These are phyloP conservation scores for Quercus parvula DNA, from an alignment of 306 rosid species.

Conservation along the genomic window DNA sequence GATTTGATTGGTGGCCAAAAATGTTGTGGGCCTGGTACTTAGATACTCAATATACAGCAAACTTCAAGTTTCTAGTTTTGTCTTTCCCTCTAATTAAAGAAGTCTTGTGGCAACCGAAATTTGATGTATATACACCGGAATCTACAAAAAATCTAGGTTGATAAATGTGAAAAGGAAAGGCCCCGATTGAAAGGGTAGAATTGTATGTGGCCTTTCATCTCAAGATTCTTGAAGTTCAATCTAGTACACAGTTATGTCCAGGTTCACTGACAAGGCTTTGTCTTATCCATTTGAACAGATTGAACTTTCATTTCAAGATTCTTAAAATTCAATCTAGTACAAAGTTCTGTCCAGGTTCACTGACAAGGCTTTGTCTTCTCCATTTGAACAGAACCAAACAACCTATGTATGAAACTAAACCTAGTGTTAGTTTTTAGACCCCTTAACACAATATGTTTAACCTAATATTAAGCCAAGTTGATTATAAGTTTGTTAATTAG, in stretches of 20 bases:
- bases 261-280: constrained; percentile 27
- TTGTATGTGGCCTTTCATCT: constrained; percentile 15
- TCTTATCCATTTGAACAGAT: not conserved
- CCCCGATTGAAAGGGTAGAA: constrained; percentile 17
- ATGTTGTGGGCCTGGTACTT: not conserved
- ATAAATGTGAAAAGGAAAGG: constrained; percentile 13
- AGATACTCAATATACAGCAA: not conserved
- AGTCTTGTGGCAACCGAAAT: not conserved
- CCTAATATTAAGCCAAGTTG: too few species aligned
- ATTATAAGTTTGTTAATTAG: too few species aligned
- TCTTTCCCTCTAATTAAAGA: not conserved
- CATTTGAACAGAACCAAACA: not conserved
- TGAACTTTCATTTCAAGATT: not conserved
- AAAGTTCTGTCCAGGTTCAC: constrained; percentile 47
- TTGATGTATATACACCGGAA: not conserved
- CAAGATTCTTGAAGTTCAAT: not conserved
- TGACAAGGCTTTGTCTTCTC: not conserved
- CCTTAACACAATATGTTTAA: too few species aligned
- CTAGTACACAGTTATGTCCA: constrained; percentile 33
- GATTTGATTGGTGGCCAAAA: not conserved
- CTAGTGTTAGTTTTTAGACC: too few species aligned
- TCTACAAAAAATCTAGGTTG: constrained; percentile 19
- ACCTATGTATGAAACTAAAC: not conserved
- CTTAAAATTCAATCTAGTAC: not conserved
- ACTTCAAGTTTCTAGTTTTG: not conserved